Evolutionary conservation across 2,329 filamentous ascomycete genomes (phyloP).

Genomic region (Zalaria obscura): DNA sequence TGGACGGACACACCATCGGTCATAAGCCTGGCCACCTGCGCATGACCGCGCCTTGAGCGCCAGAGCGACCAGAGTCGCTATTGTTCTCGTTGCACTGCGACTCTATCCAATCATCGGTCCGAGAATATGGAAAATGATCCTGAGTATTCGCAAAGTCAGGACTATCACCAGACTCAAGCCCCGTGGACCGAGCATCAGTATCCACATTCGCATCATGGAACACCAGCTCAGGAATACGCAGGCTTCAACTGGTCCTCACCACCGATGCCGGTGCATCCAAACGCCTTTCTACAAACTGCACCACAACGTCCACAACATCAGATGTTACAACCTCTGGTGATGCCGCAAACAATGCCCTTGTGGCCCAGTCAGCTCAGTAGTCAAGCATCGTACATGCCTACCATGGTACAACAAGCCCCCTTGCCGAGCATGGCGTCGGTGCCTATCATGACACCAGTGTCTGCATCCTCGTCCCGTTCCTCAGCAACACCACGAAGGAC

Average conservation of each 20-base stretch:
- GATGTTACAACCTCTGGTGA: slow-evolving; percentile 56
- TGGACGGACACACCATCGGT: neutral
- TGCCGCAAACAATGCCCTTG: slow-evolving; percentile 37
- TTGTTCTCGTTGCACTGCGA: neutral
- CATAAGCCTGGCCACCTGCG: neutral
- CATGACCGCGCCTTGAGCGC: neutral
- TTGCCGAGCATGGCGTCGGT: slow-evolving; percentile 29
- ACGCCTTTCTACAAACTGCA: slow-evolving; percentile 38
- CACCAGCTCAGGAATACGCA: slow-evolving; percentile 55
- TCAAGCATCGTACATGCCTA: slow-evolving; percentile 46
- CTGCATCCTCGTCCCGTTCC: slow-evolving; percentile 30
- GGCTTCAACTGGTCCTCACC: slow-evolving; percentile 49
- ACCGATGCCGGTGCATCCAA: slow-evolving; percentile 44
- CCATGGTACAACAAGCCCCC: slow-evolving; percentile 43
- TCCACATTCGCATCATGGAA: slow-evolving; percentile 48
- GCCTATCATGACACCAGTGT: slow-evolving; percentile 38
- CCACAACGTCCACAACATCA: slow-evolving; percentile 37
- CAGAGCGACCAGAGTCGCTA: neutral
- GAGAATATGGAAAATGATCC: slow-evolving; percentile 15
- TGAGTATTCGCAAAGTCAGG: slow-evolving; percentile 27
- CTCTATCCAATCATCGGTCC: neutral
- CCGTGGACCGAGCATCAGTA: slow-evolving; percentile 32
- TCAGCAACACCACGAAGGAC: slow-evolving; percentile 42
- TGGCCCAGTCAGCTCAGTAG: slow-evolving; percentile 79
- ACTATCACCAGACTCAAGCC: slow-evolving; percentile 23